Conservation (phyloP, 1,139 yeast species). For the Yarrowia galli region DNA sequence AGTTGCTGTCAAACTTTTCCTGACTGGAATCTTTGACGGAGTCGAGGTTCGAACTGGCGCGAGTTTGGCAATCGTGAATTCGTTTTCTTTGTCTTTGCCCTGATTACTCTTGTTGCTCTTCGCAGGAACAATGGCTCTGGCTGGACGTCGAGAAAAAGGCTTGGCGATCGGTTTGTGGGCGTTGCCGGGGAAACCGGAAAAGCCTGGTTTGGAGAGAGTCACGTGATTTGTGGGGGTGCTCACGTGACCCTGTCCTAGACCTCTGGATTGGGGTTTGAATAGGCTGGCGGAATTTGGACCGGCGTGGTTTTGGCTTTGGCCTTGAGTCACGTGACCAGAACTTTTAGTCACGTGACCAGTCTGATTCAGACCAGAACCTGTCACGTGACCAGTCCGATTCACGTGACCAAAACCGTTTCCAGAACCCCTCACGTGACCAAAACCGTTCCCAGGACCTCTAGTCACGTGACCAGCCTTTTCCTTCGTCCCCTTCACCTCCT, state of each 20-base stretch:
- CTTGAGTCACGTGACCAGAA: too few relatives aligned
- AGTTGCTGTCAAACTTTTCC: background rate
- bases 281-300: too few relatives aligned
- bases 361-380: too few relatives aligned
- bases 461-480: too few relatives aligned
- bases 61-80: too few relatives aligned
- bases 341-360: too few relatives aligned
- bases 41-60: background rate
- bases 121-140: conserved; percentile 6
- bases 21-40: conserved; percentile 8
- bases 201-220: background rate
- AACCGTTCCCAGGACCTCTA: too few relatives aligned
- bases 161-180: conserved; percentile 28
- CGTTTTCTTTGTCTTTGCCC: background rate
- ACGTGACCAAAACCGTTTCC: too few relatives aligned
- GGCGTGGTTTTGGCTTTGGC: too few relatives aligned
- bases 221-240: too few relatives aligned
- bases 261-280: background rate
- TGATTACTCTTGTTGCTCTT: background rate
- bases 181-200: background rate
- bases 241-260: background rate
- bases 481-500: background rate
- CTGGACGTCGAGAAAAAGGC: conserved; percentile 15
- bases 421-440: too few relatives aligned
- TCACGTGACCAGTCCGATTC: too few relatives aligned